These are phyloP conservation scores for Verticillium nubilum DNA, from an alignment of 2,329 filamentous ascomycete genomes.

Conservation along the genomic window DNA sequence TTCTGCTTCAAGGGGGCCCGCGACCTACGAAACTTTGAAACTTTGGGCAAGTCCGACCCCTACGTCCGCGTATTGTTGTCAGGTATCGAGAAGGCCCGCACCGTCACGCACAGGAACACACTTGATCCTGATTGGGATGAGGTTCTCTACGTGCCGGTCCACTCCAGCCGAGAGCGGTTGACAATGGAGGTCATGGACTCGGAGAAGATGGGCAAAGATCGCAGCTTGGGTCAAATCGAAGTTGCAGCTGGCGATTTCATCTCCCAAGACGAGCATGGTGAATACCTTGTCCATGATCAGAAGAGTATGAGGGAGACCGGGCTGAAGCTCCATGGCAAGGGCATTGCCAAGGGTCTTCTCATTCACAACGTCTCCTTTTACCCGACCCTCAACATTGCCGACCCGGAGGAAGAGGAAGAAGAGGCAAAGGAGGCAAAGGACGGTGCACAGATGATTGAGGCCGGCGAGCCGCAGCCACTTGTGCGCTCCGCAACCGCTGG, in stretches of 20 bases:
- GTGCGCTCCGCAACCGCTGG: constrained; percentile 28
- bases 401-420: constrained; percentile 80
- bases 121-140: constrained; percentile 95
- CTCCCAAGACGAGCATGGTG: constrained; percentile 68
- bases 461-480: constrained; percentile 21
- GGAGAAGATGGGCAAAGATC: constrained; percentile 86
- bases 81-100: constrained; percentile 83
- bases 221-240: constrained; percentile 78
- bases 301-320: constrained; percentile 63
- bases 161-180: constrained; percentile 76
- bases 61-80: constrained; percentile 86
- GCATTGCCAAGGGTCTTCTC: constrained; percentile 71
- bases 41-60: constrained; percentile 93
- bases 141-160: constrained; percentile 87
- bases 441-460: constrained; percentile 39
- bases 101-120: constrained; percentile 94
- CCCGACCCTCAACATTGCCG: constrained; percentile 78
- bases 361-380: constrained; percentile 86
- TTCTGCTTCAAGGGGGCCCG: constrained; percentile 82
- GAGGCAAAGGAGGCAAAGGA: constrained; percentile 65
- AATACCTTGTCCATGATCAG: constrained; percentile 72
- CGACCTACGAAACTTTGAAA: constrained; percentile 86
- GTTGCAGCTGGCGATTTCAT: constrained; percentile 75
- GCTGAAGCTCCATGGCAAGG: constrained; percentile 69
- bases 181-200: constrained; percentile 94